Percentiles rank a stretch among this genome's conserved stretches.
phyloP scores from a whole-genome alignment of 2,329 filamentous ascomycete genomes.

The Epichloe elymi region DNA sequence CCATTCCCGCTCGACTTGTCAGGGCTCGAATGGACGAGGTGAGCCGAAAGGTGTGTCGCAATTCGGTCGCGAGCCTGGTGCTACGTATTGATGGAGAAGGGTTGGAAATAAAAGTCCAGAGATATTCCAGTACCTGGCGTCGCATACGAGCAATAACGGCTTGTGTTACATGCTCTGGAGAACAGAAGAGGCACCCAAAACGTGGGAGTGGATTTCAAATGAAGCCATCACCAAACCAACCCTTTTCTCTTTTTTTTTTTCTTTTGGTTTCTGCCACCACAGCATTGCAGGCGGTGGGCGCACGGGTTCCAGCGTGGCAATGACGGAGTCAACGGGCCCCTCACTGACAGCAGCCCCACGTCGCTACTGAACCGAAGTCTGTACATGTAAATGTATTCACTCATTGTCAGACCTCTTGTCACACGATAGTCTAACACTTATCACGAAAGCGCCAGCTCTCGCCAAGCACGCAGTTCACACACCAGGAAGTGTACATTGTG shows the following conservation, averaged over 20 bases:
- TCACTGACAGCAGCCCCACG: too few species aligned
- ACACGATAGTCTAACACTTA: too few species aligned
- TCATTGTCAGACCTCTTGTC: too few species aligned
- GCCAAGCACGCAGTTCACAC: too few species aligned
- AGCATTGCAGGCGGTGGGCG: constrained; percentile 10
- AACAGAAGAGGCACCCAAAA: background rate
- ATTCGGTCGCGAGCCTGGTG: background rate
- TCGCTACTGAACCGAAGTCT: too few species aligned
- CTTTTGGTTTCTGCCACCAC: constrained; percentile 4
- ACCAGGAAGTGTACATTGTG: too few species aligned
- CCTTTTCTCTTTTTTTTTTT: constrained; percentile 10
- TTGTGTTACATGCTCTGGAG: background rate
- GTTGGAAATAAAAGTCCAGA: background rate
- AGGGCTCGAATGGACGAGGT: background rate
- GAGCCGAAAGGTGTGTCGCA: constrained; percentile 2
- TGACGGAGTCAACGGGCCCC: too few species aligned
- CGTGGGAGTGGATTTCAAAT: background rate
- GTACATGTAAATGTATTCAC: too few species aligned
- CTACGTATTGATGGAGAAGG: background rate
- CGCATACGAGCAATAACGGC: background rate
- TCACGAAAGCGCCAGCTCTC: too few species aligned
- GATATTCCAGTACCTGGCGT: background rate
- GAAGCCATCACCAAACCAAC: constrained; percentile 7
- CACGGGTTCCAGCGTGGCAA: too few species aligned
- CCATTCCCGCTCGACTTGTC: constrained; percentile 7